phyloP scores from a whole-genome alignment of 768 basidiomycete species.

The Leccinum disarticulatum region DNA sequence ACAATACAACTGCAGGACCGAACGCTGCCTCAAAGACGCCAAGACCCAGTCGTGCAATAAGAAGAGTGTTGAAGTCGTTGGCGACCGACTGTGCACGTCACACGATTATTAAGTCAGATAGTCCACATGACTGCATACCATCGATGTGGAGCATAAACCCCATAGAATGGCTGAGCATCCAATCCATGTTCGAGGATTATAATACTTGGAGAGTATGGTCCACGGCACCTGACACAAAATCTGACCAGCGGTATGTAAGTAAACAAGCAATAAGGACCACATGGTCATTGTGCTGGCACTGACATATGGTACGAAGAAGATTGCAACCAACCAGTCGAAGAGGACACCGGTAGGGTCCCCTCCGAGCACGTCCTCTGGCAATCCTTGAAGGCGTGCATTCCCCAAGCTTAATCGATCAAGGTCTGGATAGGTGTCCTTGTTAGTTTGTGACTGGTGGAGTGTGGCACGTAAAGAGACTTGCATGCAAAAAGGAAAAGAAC shows the following conservation, averaged over 20 bases:
- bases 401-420: constrained; percentile 78
- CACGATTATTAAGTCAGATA: background rate
- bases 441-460: background rate
- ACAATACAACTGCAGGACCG: constrained; percentile 32
- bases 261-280: background rate
- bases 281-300: constrained; percentile 24
- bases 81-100: constrained; percentile 22
- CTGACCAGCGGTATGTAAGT: constrained; percentile 35
- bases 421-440: constrained; percentile 27
- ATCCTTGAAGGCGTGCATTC: constrained; percentile 75
- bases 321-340: constrained; percentile 79
- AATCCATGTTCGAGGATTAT: constrained; percentile 68
- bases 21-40: constrained; percentile 39
- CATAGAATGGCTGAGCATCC: constrained; percentile 69
- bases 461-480: constrained; percentile 35
- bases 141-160: constrained; percentile 70
- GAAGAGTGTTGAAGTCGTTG: constrained; percentile 27
- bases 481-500: constrained; percentile 75
- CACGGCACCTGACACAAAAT: constrained; percentile 72
- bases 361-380: constrained; percentile 60
- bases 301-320: constrained; percentile 80
- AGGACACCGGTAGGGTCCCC: constrained; percentile 66
- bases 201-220: constrained; percentile 63
- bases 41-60: constrained; percentile 32
- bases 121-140: constrained; percentile 41